These are phyloP conservation scores for Pouteria glomerata DNA, from an alignment of 148 eudicot species.

Conservation along the genomic window DNA sequence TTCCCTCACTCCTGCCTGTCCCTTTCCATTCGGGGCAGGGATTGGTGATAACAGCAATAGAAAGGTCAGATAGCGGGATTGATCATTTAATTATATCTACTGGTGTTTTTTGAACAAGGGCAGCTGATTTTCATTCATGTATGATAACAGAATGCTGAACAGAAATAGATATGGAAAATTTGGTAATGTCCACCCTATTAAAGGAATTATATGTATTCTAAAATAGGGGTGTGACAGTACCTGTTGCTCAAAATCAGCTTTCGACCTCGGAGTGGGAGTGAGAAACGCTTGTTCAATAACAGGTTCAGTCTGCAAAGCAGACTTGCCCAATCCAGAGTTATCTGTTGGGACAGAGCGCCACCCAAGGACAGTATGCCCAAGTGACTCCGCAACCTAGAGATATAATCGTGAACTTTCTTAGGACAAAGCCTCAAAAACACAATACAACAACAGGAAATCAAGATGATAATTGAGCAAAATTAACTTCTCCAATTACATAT, in stretches of 20 bases:
- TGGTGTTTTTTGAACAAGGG: too few relatives aligned
- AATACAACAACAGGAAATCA: not conserved
- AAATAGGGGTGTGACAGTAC: too few relatives aligned
- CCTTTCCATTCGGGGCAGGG: too few relatives aligned
- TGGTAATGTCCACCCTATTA: too few relatives aligned
- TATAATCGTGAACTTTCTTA: not conserved
- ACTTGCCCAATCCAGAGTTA: conserved; percentile 84
- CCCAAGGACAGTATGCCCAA: conserved; percentile 93
- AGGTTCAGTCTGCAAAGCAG: conserved; percentile 95
- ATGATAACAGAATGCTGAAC: too few relatives aligned
- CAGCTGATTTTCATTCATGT: too few relatives aligned
- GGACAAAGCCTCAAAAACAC: not conserved
- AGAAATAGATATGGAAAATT: too few relatives aligned
- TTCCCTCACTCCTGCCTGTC: too few relatives aligned
- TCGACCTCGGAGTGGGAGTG: conserved; percentile 68
- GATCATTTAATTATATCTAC: too few relatives aligned
- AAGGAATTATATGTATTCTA: too few relatives aligned
- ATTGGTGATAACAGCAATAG: too few relatives aligned
- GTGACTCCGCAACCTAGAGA: conserved; percentile 89
- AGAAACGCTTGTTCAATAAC: conserved; percentile 96
- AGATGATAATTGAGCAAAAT: not conserved
- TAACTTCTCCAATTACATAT: not conserved
- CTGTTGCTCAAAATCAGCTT: conserved; percentile 91
- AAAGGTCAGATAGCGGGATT: too few relatives aligned
- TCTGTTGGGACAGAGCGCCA: conserved; percentile 96